phyloP scores from a whole-genome alignment of 306 rosid genomes.

The Castanospermum australe region DNA sequence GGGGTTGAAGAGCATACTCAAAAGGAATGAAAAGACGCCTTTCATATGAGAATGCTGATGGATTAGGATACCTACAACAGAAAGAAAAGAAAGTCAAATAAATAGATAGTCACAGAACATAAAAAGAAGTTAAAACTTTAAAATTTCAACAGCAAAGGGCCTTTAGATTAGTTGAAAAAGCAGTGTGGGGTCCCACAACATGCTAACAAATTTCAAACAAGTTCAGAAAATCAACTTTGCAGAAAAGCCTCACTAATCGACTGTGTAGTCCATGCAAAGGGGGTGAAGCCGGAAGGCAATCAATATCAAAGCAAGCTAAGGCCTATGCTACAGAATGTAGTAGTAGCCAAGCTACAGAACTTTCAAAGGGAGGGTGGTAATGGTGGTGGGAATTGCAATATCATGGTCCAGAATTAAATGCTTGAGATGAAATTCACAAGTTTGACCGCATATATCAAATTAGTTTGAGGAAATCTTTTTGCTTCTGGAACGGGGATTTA shows the following conservation, averaged over 20 bases:
- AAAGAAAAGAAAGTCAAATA: neutral
- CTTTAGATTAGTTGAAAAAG: neutral
- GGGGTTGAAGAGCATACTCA: conserved; percentile 95
- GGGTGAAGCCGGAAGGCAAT: neutral
- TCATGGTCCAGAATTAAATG: conserved; percentile 2
- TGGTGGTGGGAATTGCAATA: neutral
- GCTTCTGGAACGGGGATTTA: neutral
- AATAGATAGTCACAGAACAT: neutral
- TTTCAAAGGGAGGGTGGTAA: neutral
- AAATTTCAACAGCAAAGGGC: conserved; percentile 13
- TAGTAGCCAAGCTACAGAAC: conserved; percentile 5
- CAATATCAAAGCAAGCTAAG: neutral
- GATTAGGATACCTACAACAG: conserved; percentile 84
- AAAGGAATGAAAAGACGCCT: conserved; percentile 88
- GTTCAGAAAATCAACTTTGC: neutral
- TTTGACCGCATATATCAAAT: neutral
- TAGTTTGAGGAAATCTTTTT: neutral
- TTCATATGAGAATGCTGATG: conserved; percentile 87
- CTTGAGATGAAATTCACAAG: neutral
- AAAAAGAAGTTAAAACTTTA: neutral
- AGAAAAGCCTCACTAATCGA: neutral
- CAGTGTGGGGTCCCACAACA: neutral
- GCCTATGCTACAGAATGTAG: neutral
- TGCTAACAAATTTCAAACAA: conserved; percentile 1
- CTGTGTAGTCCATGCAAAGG: neutral